Percentiles rank a stretch among this genome's conserved stretches.
phyloP scores from a whole-genome alignment of 352 stramenopile genomes.

The Phytophthora vignae region DNA sequence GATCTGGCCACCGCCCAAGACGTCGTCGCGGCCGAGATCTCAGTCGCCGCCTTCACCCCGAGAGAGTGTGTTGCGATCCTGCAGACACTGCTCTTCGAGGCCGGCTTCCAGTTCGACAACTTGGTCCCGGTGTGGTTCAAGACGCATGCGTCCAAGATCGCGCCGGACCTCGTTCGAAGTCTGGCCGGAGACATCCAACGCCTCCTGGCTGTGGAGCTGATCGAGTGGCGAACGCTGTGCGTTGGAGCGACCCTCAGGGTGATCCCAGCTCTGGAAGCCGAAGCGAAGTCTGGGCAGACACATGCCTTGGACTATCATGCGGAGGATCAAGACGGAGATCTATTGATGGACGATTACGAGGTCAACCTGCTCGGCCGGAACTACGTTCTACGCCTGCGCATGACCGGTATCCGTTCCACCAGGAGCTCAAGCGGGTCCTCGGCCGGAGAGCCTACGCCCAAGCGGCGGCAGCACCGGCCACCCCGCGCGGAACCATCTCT shows the following conservation, averaged over 20 bases:
- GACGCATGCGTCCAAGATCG: background rate
- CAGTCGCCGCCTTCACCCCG: background rate
- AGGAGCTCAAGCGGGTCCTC: background rate
- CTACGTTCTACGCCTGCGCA: background rate
- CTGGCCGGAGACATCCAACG: too few species aligned
- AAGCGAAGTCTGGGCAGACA: too few species aligned
- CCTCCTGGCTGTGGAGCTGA: too few species aligned
- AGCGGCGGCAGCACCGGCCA: background rate
- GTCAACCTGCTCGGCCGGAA: background rate
- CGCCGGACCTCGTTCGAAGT: too few species aligned
- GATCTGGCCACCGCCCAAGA: background rate
- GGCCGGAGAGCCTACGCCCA: background rate
- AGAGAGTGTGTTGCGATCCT: background rate
- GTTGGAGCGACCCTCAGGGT: too few species aligned
- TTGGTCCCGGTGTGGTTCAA: background rate
- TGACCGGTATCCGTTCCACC: background rate
- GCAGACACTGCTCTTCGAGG: background rate
- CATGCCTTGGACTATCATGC: too few species aligned
- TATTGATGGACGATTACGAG: background rate
- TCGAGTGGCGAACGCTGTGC: too few species aligned
- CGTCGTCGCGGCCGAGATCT: too few species aligned
- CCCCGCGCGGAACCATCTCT: too few species aligned
- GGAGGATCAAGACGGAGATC: too few species aligned
- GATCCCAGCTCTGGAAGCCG: too few species aligned
- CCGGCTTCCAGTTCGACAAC: background rate